A percentile compares a stretch with the other conserved stretches of the same genome.
Evolutionary conservation across 176 grass and related monocot species (phyloP).

Genomic region (Melocanna baccifera): DNA sequence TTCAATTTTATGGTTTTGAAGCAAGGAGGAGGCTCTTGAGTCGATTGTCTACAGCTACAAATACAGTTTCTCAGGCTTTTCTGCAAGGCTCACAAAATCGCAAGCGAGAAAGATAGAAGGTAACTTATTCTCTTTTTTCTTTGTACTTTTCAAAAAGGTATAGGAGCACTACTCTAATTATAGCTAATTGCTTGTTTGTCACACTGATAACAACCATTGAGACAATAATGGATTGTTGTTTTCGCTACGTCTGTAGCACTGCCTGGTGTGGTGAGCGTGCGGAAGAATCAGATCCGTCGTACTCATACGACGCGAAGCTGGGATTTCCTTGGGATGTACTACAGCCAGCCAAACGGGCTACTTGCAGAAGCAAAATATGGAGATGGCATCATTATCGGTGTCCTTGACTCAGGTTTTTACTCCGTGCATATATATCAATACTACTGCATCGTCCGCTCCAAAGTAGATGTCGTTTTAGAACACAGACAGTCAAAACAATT

Average conservation of each 20-base stretch:
- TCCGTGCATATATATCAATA: too few relatives aligned
- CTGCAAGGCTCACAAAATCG: conserved; percentile 19
- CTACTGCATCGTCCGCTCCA: too few relatives aligned
- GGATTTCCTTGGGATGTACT: neutral
- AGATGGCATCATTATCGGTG: neutral
- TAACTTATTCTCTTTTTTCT: too few relatives aligned
- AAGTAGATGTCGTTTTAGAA: too few relatives aligned
- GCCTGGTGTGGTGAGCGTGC: neutral
- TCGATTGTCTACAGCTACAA: conserved; percentile 57
- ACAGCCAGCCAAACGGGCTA: neutral
- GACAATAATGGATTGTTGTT: too few relatives aligned
- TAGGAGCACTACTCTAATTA: too few relatives aligned
- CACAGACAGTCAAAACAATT: too few relatives aligned
- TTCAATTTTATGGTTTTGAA: neutral
- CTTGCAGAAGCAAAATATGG: neutral
- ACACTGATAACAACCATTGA: too few relatives aligned
- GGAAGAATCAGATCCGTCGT: neutral
- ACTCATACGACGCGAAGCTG: neutral
- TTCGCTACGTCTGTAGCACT: too few relatives aligned
- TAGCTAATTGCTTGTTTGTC: too few relatives aligned
- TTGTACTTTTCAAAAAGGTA: too few relatives aligned
- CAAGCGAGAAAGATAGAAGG: neutral
- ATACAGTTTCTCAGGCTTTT: conserved; percentile 58
- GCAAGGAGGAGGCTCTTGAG: conserved; percentile 50
- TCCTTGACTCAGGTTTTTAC: neutral